These are phyloP conservation scores for Crotalaria pallida DNA, from an alignment of 306 rosid species.

Conservation along the genomic window DNA sequence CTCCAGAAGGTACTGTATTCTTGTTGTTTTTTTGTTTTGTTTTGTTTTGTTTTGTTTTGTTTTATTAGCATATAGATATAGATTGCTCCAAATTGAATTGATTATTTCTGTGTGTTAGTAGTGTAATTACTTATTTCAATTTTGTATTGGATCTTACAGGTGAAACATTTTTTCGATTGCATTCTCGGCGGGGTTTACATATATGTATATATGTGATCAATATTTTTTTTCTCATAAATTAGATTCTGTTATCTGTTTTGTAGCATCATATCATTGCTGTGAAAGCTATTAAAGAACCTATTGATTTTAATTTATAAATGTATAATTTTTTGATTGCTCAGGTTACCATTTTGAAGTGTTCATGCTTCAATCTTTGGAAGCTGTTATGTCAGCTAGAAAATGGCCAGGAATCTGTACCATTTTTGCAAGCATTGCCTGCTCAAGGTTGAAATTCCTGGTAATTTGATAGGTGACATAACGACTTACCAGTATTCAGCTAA, in stretches of 20 bases:
- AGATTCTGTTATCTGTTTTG: constrained; percentile 16
- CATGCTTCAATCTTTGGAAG: too few relatives aligned
- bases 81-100: constrained; percentile 22
- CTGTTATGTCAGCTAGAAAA: too few relatives aligned
- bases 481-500: neutral
- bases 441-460: neutral
- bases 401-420: neutral
- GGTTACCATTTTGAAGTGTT: too few relatives aligned
- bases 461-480: neutral
- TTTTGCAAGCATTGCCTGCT: neutral
- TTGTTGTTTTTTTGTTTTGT: neutral
- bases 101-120: constrained; percentile 9
- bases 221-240: constrained; percentile 23
- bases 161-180: neutral
- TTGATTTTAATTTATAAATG: neutral
- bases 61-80: too few relatives aligned
- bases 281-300: neutral
- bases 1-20: constrained; percentile 73
- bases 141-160: constrained; percentile 49
- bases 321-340: neutral
- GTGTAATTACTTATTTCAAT: constrained; percentile 12
- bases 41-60: neutral
- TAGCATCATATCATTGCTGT: neutral
- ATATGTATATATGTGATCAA: constrained; percentile 21
- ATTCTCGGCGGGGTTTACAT: constrained; percentile 21